These are phyloP conservation scores for Beauveria pseudobassiana DNA, from an alignment of 2,329 filamentous ascomycete species.

Conservation along the genomic window DNA sequence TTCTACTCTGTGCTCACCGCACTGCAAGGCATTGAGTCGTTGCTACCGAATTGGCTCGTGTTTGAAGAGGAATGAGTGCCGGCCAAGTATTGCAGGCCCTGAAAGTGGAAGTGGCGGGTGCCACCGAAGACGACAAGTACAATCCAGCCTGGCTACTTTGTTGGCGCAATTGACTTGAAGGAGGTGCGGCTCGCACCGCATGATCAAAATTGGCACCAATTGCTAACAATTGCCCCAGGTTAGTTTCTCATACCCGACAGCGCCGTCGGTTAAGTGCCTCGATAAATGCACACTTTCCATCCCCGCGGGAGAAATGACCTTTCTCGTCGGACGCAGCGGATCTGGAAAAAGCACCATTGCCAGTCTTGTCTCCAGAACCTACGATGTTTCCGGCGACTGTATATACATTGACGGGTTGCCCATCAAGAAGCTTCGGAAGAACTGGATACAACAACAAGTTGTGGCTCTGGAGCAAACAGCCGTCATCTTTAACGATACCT, in stretches of 20 bases:
- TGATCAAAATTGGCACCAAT: background rate
- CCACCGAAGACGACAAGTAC: background rate
- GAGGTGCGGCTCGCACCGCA: slow-evolving; percentile 43
- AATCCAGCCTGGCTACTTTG: slow-evolving; percentile 36
- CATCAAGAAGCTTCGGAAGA: slow-evolving; percentile 52
- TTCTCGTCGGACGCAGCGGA: slow-evolving; percentile 78
- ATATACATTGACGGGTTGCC: slow-evolving; percentile 62
- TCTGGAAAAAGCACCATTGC: slow-evolving; percentile 88
- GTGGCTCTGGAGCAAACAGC: slow-evolving; percentile 78
- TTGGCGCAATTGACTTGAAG: slow-evolving; percentile 61
- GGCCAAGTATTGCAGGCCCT: slow-evolving; percentile 53
- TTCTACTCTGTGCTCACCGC: slow-evolving; percentile 78
- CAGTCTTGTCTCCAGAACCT: slow-evolving; percentile 72
- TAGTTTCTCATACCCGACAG: slow-evolving; percentile 74
- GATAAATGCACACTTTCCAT: slow-evolving; percentile 60
- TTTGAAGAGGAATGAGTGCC: slow-evolving; percentile 75
- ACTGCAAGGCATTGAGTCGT: slow-evolving; percentile 64
- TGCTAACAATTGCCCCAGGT: slow-evolving; percentile 44
- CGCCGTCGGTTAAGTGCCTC: slow-evolving; percentile 53
- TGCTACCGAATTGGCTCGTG: slow-evolving; percentile 70
- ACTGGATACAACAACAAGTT: slow-evolving; percentile 71
- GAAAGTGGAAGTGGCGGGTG: slow-evolving; percentile 21
- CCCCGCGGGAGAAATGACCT: slow-evolving; percentile 63
- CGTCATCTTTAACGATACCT: slow-evolving; percentile 71
- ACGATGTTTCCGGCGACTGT: slow-evolving; percentile 55